A percentile compares a stretch with the other conserved stretches of the same genome.
These are phyloP conservation scores for Neurospora terricola DNA, from an alignment of 495 filamentous ascomycete species.

Conservation along the genomic window DNA sequence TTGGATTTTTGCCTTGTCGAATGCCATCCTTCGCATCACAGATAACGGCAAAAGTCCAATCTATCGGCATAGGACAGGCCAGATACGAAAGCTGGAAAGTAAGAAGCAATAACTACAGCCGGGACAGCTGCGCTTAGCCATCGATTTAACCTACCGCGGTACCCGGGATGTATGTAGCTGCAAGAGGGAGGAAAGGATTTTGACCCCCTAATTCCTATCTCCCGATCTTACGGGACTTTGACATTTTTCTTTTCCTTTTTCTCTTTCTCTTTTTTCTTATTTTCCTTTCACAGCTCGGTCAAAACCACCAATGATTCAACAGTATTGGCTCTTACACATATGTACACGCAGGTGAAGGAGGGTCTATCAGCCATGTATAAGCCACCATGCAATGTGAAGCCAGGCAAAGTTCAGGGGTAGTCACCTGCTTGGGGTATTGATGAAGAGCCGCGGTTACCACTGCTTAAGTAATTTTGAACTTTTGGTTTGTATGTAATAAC, in stretches of 20 bases:
- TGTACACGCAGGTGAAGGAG: not conserved
- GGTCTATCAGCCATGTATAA: not conserved
- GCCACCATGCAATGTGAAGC: not conserved
- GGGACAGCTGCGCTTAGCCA: not conserved
- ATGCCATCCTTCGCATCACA: too few species aligned
- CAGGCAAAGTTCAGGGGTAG: not conserved
- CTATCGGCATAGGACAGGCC: not conserved
- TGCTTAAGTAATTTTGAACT: not conserved
- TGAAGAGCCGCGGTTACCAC: not conserved
- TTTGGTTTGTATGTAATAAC: not conserved
- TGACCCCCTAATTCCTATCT: not conserved
- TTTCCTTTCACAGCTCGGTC: not conserved
- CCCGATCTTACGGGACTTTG: not conserved
- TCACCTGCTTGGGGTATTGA: not conserved
- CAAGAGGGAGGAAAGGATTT: not conserved
- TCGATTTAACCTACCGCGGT: not conserved
- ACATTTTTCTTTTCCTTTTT: not conserved
- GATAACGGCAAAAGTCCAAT: not conserved
- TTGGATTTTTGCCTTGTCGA: too few species aligned
- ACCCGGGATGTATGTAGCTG: not conserved
- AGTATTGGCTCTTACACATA: not conserved
- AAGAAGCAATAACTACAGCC: not conserved
- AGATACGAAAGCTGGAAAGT: not conserved
- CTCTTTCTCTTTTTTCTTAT: not conserved
- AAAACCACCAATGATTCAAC: not conserved